Base-by-base conservation (phyloP, 2,329 filamentous ascomycete species). In the Cladosporium sphaerospermum region DNA sequence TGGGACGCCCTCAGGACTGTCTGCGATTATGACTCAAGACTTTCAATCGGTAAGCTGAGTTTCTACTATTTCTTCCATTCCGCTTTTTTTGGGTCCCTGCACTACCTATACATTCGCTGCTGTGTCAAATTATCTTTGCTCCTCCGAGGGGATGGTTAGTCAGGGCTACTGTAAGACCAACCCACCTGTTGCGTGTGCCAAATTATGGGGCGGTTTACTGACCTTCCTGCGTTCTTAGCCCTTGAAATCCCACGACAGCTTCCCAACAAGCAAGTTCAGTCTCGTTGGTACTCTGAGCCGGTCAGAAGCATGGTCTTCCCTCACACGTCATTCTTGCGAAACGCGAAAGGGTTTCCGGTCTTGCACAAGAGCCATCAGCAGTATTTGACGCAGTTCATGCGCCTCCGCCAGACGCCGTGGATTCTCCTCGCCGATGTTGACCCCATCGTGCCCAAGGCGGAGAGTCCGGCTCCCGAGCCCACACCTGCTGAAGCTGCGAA, bases 1-100 rank as follows among this genome's bases (percentile, higher is more conserved):
- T 99, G 93, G 93, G 86, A 99, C 68, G 78, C 85, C 18, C 86
- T 99, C 63, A 81, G 93, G 50, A 85, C 84, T 50, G 76, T 89
- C 54, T 96, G 90, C 79, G 86, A 85, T 72, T 97, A 99, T 71
- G 86, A 85, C 69, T 73, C 79, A 53, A 82, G 89, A 67, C 77
- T 99, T 36, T 86, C 83, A 64, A 82, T 96, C 70, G 88, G 92
- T 96, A 85, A 75, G 48, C 40, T 36, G 36, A 19, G n/a, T 19
- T 44, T 14, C 18, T 11, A 9, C 16, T n/a, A 8, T 89, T 69
- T 42, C 42, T 28, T 41, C 23, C 43, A 40, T 36, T 46, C 46
- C 48, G 42, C 36, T 45, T 33, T 34, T 32, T 36, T 46, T 49
- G 33, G 52, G 14, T 45, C 31, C 46, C 34, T 36, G 16, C 36